These are phyloP conservation scores for Colletotrichum abscissum DNA, from an alignment of 2,329 filamentous ascomycete genomes.

Conservation along the genomic window DNA sequence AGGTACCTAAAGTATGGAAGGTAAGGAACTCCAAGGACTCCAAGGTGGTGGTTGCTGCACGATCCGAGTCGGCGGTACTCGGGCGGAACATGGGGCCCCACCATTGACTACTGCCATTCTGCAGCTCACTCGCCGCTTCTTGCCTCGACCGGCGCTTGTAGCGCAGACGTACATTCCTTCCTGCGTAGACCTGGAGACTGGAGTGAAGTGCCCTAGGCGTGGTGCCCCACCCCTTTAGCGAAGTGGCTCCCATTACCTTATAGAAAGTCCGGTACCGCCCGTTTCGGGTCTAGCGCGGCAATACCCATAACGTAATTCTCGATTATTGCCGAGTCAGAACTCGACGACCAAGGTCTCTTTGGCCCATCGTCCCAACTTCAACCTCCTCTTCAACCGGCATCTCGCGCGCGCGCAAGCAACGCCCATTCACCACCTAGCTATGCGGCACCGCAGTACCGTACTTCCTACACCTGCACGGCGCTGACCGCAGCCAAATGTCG, in stretches of 20 bases:
- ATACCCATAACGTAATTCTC: slow-evolving; percentile 62
- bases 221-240: not conserved
- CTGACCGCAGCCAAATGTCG: not conserved
- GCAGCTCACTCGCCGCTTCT: not conserved
- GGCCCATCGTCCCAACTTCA: slow-evolving; percentile 5
- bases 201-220: not conserved
- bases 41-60: slow-evolving; percentile 2
- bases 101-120: not conserved
- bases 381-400: not conserved
- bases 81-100: slow-evolving; percentile 25
- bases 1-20: not conserved
- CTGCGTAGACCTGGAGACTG: not conserved
- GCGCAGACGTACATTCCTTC: slow-evolving; percentile 6
- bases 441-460: not conserved
- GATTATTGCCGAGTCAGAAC: slow-evolving; percentile 46
- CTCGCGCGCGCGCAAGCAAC: not conserved
- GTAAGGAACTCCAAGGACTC: not conserved
- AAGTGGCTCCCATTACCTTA: slow-evolving; percentile 58
- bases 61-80: slow-evolving; percentile 36
- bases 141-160: slow-evolving; percentile 18
- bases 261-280: slow-evolving; percentile 49
- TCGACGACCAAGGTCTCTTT: not conserved
- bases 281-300: slow-evolving; percentile 45
- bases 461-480: not conserved
- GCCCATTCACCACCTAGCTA: not conserved